These are phyloP conservation scores for Emericellopsis atlantica DNA, from an alignment of 2,329 filamentous ascomycete genomes.

Conservation along the genomic window DNA sequence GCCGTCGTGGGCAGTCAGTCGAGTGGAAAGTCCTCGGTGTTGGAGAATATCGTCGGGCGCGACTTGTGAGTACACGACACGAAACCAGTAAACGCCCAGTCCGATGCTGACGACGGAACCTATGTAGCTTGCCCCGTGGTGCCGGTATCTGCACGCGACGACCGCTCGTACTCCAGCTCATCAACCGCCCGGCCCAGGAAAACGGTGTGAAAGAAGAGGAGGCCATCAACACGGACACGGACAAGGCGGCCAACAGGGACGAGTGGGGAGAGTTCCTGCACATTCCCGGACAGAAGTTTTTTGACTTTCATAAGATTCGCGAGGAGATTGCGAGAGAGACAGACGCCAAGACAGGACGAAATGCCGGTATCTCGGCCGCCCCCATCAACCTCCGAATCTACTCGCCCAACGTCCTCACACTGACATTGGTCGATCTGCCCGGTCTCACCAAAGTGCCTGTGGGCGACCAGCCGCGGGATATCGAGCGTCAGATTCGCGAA, in stretches of 20 bases:
- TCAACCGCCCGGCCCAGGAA: conserved; percentile 68
- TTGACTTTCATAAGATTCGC: conserved; percentile 95
- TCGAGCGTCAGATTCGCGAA: conserved; percentile 90
- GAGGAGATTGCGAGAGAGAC: conserved; percentile 97
- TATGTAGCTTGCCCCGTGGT: conserved; percentile 74
- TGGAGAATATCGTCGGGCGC: conserved; percentile 97
- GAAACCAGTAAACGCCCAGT: neutral
- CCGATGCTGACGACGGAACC: conserved; percentile 6
- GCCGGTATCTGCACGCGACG: conserved; percentile 94
- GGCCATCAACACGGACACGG: conserved; percentile 47
- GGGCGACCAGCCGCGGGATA: conserved; percentile 91
- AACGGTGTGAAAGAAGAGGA: conserved; percentile 64
- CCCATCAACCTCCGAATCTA: conserved; percentile 98
- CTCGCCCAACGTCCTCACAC: conserved; percentile 92
- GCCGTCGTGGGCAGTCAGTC: conserved; percentile 97
- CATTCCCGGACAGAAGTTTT: conserved; percentile 93
- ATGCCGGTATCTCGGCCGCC: conserved; percentile 89
- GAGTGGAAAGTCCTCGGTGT: conserved; percentile 96
- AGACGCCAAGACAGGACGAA: conserved; percentile 88
- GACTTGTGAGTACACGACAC: conserved; percentile 59
- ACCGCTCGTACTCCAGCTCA: conserved; percentile 92
- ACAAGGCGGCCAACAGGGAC: conserved; percentile 81
- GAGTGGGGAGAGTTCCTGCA: conserved; percentile 99
- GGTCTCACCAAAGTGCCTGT: conserved; percentile 95
- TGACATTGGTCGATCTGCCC: conserved; percentile 92